Conservation (phyloP, 2,329 filamentous ascomycete genomes). For the Gyromitra esculenta region DNA sequence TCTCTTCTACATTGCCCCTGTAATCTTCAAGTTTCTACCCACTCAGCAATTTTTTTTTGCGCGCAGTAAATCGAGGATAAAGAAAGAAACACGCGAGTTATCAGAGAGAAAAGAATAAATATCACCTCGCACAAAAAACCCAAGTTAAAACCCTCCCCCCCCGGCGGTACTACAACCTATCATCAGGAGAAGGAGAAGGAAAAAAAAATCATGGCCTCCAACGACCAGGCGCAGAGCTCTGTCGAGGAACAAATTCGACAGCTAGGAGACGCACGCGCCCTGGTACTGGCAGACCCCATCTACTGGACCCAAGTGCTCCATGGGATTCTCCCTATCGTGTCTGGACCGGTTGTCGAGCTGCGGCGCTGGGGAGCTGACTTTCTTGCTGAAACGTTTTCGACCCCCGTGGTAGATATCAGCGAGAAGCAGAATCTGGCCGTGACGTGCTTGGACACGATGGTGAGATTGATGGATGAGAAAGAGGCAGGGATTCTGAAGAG, state of each 20-base stretch:
- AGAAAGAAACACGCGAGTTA: constrained; percentile 31
- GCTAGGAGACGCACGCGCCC: constrained; percentile 87
- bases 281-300: constrained; percentile 84
- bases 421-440: constrained; percentile 82
- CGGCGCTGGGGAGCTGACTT: constrained; percentile 97
- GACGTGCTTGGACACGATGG: constrained; percentile 79
- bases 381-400: constrained; percentile 92
- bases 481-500: constrained; percentile 84
- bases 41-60: constrained; percentile 38
- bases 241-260: constrained; percentile 83
- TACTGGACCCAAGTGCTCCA: constrained; percentile 93
- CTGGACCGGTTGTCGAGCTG: constrained; percentile 77
- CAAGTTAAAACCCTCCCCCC: constrained; percentile 8
- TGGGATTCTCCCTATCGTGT: constrained; percentile 88
- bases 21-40: constrained; percentile 42
- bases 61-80: constrained; percentile 45
- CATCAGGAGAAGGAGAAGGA: constrained; percentile 11
- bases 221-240: constrained; percentile 57
- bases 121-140: constrained; percentile 2
- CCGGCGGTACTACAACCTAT: constrained; percentile 14
- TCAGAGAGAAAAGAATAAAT: constrained; percentile 19
- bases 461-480: constrained; percentile 75
- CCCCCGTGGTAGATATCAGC: constrained; percentile 78
- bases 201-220: constrained; percentile 43
- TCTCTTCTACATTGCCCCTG: constrained; percentile 39